phyloP scores from a whole-genome alignment of 345 rosid genomes.

The Murraya koenigii region DNA sequence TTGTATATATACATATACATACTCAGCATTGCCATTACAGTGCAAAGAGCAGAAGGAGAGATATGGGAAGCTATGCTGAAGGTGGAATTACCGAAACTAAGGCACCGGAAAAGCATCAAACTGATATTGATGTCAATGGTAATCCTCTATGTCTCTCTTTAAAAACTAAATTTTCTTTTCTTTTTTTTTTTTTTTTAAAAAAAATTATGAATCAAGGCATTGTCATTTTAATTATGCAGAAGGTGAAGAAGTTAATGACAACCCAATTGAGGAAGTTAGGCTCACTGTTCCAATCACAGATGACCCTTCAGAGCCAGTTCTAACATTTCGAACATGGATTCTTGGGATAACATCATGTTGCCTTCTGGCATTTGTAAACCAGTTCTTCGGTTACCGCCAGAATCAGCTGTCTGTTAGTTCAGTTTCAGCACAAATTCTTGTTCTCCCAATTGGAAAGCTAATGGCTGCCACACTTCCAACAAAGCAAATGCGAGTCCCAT shows the following conservation, averaged over 20 bases:
- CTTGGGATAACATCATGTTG: conserved; percentile 33
- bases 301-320: conserved; percentile 30
- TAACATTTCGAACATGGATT: conserved; percentile 50
- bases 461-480: conserved; percentile 39
- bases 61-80: conserved; percentile 10
- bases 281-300: conserved; percentile 37
- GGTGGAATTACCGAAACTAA: background rate
- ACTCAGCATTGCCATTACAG: background rate
- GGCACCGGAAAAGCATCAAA: background rate
- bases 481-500: conserved; percentile 18
- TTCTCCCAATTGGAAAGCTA: conserved; percentile 39
- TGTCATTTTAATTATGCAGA: conserved; percentile 17
- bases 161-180: background rate
- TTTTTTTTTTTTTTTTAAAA: too few relatives aligned
- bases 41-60: background rate
- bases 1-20: background rate
- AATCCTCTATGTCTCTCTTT: background rate
- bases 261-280: conserved; percentile 60
- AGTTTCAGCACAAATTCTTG: conserved; percentile 39
- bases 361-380: conserved; percentile 33
- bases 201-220: background rate
- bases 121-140: background rate
- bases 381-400: conserved; percentile 36
- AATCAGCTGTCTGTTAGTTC: conserved; percentile 24
- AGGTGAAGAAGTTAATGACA: conserved; percentile 41